Evolutionary conservation across 1,284 basidiomycete species (phyloP).

Genomic region (Tilletia horrida): DNA sequence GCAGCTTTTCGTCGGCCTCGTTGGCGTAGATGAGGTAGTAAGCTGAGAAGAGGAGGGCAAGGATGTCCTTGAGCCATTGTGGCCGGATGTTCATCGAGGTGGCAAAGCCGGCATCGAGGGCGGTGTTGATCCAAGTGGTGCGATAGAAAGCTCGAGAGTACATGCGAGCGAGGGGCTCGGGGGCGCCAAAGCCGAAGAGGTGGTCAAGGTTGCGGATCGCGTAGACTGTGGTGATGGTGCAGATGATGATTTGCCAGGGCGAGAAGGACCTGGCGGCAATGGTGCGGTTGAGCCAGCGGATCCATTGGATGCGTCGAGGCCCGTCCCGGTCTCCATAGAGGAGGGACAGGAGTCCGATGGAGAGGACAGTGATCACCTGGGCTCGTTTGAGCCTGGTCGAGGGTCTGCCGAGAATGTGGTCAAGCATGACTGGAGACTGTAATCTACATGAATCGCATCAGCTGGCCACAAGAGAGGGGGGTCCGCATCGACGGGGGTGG

Average conservation of each 20-base stretch:
- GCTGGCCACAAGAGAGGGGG: too few relatives aligned
- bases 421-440: slow-evolving; percentile 38
- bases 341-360: slow-evolving; percentile 40
- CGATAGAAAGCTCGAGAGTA: slow-evolving; percentile 91
- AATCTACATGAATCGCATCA: neutral
- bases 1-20: slow-evolving; percentile 81
- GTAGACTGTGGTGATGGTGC: slow-evolving; percentile 78
- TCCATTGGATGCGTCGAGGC: slow-evolving; percentile 20
- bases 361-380: slow-evolving; percentile 42
- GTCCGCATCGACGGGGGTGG: too few relatives aligned
- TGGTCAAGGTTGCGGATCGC: slow-evolving; percentile 81
- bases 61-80: slow-evolving; percentile 81
- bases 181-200: slow-evolving; percentile 78
- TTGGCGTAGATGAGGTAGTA: slow-evolving; percentile 94
- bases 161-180: slow-evolving; percentile 76
- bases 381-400: slow-evolving; percentile 44
- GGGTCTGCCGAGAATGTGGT: slow-evolving; percentile 47
- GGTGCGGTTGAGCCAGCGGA: slow-evolving; percentile 8
- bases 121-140: slow-evolving; percentile 84
- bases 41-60: slow-evolving; percentile 65
- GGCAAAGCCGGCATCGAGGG: slow-evolving; percentile 94
- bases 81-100: slow-evolving; percentile 90
- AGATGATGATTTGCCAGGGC: slow-evolving; percentile 89
- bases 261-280: slow-evolving; percentile 63
- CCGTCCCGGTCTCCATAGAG: slow-evolving; percentile 34